These are phyloP conservation scores for Tuber brumale DNA, from an alignment of 495 filamentous ascomycete species.

Conservation along the genomic window DNA sequence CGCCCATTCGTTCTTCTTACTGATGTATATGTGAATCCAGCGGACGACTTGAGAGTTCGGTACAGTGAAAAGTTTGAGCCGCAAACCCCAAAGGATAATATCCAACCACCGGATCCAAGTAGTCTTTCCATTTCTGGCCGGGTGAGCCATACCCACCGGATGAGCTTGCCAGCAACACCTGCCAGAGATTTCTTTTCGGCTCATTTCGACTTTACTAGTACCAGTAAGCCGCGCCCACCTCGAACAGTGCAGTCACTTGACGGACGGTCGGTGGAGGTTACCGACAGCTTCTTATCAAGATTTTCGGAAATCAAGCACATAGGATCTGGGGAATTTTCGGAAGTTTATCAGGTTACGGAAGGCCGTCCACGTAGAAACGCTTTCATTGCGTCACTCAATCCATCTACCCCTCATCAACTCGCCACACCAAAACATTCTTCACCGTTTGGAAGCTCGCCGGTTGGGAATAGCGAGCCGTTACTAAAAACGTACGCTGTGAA, in stretches of 20 bases:
- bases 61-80: constrained; percentile 53
- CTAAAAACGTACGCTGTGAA: constrained; percentile 80
- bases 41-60: background rate
- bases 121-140: constrained; percentile 66
- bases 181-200: constrained; percentile 16
- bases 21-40: background rate
- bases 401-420: constrained; percentile 31
- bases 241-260: constrained; percentile 28
- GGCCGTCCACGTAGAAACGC: constrained; percentile 39
- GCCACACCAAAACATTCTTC: constrained; percentile 48
- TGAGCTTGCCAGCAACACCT: constrained; percentile 26
- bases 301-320: constrained; percentile 72
- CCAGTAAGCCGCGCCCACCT: constrained; percentile 12
- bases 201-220: background rate
- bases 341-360: constrained; percentile 73
- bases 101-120: constrained; percentile 74
- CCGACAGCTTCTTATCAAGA: constrained; percentile 44
- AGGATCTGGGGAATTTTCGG: constrained; percentile 85
- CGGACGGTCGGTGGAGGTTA: constrained; percentile 31
- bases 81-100: constrained; percentile 68
- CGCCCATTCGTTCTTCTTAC: background rate
- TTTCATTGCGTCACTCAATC: constrained; percentile 30
- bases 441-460: constrained; percentile 36
- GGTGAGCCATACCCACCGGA: constrained; percentile 41
- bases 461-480: constrained; percentile 44